These are phyloP conservation scores for Neonectria coccinea DNA, from an alignment of 2,329 filamentous ascomycete species.

Conservation along the genomic window DNA sequence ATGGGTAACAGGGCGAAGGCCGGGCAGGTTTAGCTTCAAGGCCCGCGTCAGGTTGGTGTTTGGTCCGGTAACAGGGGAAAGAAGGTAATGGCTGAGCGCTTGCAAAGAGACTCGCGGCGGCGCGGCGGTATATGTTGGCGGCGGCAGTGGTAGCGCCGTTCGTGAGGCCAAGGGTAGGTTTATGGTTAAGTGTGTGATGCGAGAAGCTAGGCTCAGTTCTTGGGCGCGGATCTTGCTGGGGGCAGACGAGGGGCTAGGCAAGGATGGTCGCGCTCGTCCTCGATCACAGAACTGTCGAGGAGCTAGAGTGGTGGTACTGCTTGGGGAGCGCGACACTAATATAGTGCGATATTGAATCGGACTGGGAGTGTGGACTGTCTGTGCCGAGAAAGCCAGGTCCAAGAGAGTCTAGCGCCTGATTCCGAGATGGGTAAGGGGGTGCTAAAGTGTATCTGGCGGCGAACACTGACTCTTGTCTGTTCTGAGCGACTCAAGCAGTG, in stretches of 20 bases:
- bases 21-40: conserved; percentile 50
- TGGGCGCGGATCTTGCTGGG: conserved; percentile 50
- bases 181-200: conserved; percentile 50
- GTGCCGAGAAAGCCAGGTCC: conserved; percentile 49
- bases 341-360: conserved; percentile 53
- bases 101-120: conserved; percentile 49
- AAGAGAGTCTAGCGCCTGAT: conserved; percentile 52
- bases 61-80: conserved; percentile 45
- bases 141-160: conserved; percentile 51
- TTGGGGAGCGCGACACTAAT: conserved; percentile 56
- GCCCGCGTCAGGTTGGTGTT: conserved; percentile 49
- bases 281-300: conserved; percentile 48
- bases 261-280: conserved; percentile 47
- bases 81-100: conserved; percentile 47
- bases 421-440: conserved; percentile 46
- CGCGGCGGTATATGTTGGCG: conserved; percentile 53
- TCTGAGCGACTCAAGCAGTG: conserved; percentile 43
- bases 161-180: conserved; percentile 45
- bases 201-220: conserved; percentile 50
- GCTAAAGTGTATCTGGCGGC: conserved; percentile 44
- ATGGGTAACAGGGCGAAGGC: conserved; percentile 46
- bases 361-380: conserved; percentile 48
- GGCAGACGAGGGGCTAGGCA: conserved; percentile 46
- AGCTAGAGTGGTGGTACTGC: conserved; percentile 47
- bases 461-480: conserved; percentile 47